Conservation (phyloP, 2,329 filamentous ascomycete genomes). For the Fusarium incarnatum region DNA sequence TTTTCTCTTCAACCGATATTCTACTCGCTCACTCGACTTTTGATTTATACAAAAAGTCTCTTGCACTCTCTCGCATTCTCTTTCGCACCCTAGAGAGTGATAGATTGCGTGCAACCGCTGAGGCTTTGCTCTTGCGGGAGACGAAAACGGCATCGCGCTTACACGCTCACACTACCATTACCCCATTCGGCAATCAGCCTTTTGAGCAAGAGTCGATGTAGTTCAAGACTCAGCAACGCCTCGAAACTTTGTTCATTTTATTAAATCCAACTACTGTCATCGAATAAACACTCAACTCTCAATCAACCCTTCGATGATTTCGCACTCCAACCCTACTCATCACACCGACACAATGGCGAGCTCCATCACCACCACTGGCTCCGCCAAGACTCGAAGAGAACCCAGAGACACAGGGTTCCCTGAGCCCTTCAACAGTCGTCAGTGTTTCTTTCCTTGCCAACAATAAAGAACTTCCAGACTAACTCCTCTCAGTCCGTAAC, state of each 20-base stretch:
- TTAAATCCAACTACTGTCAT: neutral
- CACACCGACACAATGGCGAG: conserved; percentile 47
- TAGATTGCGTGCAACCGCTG: conserved; percentile 26
- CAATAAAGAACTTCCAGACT: neutral
- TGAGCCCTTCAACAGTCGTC: conserved; percentile 62
- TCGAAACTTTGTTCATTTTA: conserved; percentile 6
- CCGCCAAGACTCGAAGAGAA: conserved; percentile 40
- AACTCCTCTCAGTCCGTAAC: conserved; percentile 58
- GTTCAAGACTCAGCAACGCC: conserved; percentile 28
- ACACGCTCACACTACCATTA: conserved; percentile 44
- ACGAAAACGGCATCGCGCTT: conserved; percentile 45
- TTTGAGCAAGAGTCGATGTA: conserved; percentile 32
- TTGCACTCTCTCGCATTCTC: conserved; percentile 2
- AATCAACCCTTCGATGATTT: conserved; percentile 14
- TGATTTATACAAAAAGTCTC: conserved; percentile 14
- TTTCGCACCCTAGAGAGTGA: neutral
- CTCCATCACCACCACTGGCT: conserved; percentile 43
- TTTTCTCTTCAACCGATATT: conserved; percentile 15
- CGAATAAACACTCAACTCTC: neutral
- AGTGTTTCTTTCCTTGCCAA: conserved; percentile 37
- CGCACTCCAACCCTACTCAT: conserved; percentile 24
- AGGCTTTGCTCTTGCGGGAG: conserved; percentile 33
- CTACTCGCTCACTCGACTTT: neutral
- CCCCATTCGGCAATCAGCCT: conserved; percentile 35
- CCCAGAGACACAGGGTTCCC: conserved; percentile 64